Evolutionary conservation across 371 early-diverging fungal species (phyloP), one percentile per base, ranked within the genome.

Genomic region (Polyrhizophydium stewartii): DNA sequence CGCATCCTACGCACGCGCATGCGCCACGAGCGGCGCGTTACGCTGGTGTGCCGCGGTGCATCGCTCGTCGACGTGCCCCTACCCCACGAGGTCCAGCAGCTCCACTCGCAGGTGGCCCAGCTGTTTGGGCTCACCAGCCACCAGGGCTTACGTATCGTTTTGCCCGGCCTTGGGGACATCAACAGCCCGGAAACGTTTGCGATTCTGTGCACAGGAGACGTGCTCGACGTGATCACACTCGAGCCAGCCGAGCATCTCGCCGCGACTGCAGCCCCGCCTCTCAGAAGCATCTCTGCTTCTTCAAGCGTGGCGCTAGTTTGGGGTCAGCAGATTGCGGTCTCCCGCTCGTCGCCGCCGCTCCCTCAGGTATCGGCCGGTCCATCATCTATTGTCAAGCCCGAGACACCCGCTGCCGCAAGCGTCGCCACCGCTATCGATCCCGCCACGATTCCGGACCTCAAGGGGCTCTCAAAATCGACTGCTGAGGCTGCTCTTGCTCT

Each of bases 11-110:
- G 51, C 12, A 50, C 12, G 10, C 51, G 51, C n/a, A 9, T 50
- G 10, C 51, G 51, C 51, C 9, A 31, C 31, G 51, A 50, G 51
- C 51, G 51, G 9, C 51, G 9, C 12, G 51, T 50, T 16, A 50
- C 51, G n/a, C 9, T 50, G 12, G 12, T 10, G 9, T n/a, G 16
- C 31, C 12, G 12, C 16, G 51, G 31, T 16, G 25, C 12, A 12
- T 27, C 51, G 51, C 51, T 50, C n/a, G 24, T 16, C 12, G 51
- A 50, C n/a, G 51, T 50, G n/a, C 51, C 51, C 12, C 51, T 50
- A 9, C 51, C 51, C 24, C 51, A 12, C 10, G 51, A 50, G 12
- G 10, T 50, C 31, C 12, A 25, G 16, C 12, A 50, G 9, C 51
- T 50, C 12, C 51, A 25, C 51, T 9, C 9, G 51, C 51, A 50